A percentile compares a stretch with the other conserved stretches of the same genome.
These are phyloP conservation scores for Xylaria curta DNA, from an alignment of 495 filamentous ascomycete species.

Conservation along the genomic window DNA sequence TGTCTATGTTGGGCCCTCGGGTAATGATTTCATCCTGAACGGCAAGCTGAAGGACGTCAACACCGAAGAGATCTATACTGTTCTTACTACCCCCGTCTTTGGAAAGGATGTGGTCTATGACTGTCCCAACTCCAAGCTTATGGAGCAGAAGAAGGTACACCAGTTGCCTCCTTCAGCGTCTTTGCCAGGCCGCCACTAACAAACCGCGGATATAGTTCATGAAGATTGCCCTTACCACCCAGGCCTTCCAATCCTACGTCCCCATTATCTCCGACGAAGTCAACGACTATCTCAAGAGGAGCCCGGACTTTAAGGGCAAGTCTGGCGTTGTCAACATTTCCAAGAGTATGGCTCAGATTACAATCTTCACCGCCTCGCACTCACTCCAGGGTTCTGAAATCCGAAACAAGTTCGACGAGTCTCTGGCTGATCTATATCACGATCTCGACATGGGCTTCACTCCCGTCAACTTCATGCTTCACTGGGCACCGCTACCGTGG, in stretches of 20 bases:
- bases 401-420: constrained; percentile 74
- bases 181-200: constrained; percentile 19
- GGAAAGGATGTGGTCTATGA: constrained; percentile 88
- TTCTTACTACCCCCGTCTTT: constrained; percentile 85
- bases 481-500: constrained; percentile 84
- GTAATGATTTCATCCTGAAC: constrained; percentile 88
- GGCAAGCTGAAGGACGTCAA: constrained; percentile 81
- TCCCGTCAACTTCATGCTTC: constrained; percentile 84
- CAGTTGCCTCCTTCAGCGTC: constrained; percentile 28
- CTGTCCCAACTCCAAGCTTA: constrained; percentile 83
- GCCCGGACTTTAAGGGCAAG: constrained; percentile 68
- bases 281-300: constrained; percentile 68
- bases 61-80: constrained; percentile 82
- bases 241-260: constrained; percentile 78
- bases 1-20: constrained; percentile 75
- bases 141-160: constrained; percentile 76
- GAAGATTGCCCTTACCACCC: constrained; percentile 80
- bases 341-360: constrained; percentile 79
- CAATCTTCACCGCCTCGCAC: constrained; percentile 82
- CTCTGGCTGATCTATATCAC: constrained; percentile 77
- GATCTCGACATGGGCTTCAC: constrained; percentile 85
- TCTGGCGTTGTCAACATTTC: constrained; percentile 70
- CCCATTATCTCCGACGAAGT: constrained; percentile 81
- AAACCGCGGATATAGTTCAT: constrained; percentile 65
- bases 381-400: constrained; percentile 82